Evolutionary conservation across 306 rosid genomes (phyloP).

Genomic region (Gastrolobium villosum): DNA sequence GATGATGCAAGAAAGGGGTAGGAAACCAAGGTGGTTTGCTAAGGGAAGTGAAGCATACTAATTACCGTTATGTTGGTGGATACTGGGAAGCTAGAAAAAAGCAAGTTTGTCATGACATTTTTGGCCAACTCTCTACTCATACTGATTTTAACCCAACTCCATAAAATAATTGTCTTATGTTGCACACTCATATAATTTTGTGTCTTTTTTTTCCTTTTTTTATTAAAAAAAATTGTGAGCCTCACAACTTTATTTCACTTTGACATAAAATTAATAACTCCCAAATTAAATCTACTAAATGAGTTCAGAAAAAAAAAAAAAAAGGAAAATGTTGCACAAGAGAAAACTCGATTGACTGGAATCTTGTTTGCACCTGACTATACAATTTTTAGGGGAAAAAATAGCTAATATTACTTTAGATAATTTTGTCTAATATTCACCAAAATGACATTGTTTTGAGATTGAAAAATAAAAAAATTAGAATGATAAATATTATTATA

Average conservation of each 20-base stretch:
- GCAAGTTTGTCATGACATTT: conserved; percentile 76
- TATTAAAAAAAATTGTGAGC: too few species aligned
- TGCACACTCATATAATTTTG: not conserved
- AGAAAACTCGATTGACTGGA: conserved; percentile 27
- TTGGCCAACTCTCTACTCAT: conserved; percentile 71
- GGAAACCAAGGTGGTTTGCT: conserved; percentile 95
- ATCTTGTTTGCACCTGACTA: conserved; percentile 26
- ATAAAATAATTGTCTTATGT: conserved; percentile 22
- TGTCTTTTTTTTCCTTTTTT: too few species aligned
- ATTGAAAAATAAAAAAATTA: too few species aligned
- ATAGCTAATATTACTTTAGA: too few species aligned
- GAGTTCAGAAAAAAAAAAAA: not conserved
- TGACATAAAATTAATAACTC: too few species aligned
- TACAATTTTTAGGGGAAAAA: not conserved
- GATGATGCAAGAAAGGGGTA: conserved; percentile 88
- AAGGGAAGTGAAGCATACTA: conserved; percentile 66
- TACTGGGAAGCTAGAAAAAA: conserved; percentile 87
- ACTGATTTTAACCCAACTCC: conserved; percentile 39
- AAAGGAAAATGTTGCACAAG: not conserved
- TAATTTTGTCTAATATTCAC: too few species aligned
- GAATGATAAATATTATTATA: too few species aligned
- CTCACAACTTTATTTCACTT: too few species aligned
- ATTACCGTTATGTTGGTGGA: conserved; percentile 79
- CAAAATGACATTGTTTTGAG: too few species aligned
- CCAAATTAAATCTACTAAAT: not conserved